phyloP scores from a whole-genome alignment of 169 alveolate species.

The Plasmodium chabaudi region DNA sequence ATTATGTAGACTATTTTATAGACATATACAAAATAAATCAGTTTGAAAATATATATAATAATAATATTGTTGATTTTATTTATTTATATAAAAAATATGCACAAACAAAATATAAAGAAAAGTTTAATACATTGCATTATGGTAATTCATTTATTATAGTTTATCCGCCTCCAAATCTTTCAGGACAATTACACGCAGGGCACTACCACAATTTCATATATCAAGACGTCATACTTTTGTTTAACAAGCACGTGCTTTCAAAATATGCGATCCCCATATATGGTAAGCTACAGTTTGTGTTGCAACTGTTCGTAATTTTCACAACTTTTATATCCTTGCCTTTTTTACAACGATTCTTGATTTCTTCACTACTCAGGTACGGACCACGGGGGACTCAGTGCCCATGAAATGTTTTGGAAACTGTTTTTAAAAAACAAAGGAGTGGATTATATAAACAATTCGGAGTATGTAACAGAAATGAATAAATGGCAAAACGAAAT shows the following conservation, averaged over 20 bases:
- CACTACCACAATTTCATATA: constrained; percentile 41
- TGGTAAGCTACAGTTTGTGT: constrained; percentile 4
- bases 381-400: constrained; percentile 67
- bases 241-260: constrained; percentile 21
- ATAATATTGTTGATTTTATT: not conserved
- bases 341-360: not conserved
- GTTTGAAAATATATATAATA: constrained; percentile 20
- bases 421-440: too few relatives aligned
- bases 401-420: constrained; percentile 46
- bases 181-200: constrained; percentile 65
- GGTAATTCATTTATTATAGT: constrained; percentile 23
- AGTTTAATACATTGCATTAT: constrained; percentile 11
- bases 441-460: not conserved
- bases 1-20: not conserved
- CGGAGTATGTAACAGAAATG: constrained; percentile 19
- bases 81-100: constrained; percentile 6
- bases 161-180: constrained; percentile 60
- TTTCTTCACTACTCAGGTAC: constrained; percentile 3
- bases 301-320: not conserved
- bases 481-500: constrained; percentile 28
- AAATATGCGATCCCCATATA: constrained; percentile 13
- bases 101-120: constrained; percentile 19
- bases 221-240: constrained; percentile 21
- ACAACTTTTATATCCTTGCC: not conserved
- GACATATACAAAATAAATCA: constrained; percentile 11